These are phyloP conservation scores for Termitomyces sp. DNA, from an alignment of 768 basidiomycete genomes.

Conservation along the genomic window DNA sequence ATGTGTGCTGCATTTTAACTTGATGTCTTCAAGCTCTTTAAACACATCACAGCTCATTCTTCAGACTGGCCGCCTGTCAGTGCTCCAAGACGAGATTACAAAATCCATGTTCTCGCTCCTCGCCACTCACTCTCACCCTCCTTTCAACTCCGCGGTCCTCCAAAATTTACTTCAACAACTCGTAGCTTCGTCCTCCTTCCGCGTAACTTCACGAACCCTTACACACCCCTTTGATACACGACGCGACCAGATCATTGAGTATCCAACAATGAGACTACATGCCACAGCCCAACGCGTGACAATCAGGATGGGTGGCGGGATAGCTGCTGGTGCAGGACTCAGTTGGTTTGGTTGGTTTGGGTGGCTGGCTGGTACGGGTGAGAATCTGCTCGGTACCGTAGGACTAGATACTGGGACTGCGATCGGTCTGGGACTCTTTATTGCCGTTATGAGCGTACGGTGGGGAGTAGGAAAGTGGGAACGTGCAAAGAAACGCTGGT, in stretches of 20 bases:
- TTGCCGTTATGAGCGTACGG: slow-evolving; percentile 43
- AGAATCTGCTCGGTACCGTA: slow-evolving; percentile 32
- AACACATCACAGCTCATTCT: slow-evolving; percentile 47
- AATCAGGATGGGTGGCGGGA: slow-evolving; percentile 42
- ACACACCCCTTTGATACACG: slow-evolving; percentile 47
- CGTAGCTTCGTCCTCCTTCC: slow-evolving; percentile 37
- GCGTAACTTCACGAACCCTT: slow-evolving; percentile 40
- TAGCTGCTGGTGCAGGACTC: slow-evolving; percentile 43
- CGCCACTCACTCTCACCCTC: slow-evolving; percentile 29
- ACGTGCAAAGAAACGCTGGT: slow-evolving; percentile 59
- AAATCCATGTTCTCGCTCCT: slow-evolving; percentile 36
- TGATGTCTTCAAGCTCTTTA: neutral
- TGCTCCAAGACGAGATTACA: slow-evolving; percentile 39
- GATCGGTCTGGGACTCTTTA: slow-evolving; percentile 52
- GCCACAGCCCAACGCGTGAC: slow-evolving; percentile 56
- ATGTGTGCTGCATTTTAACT: neutral
- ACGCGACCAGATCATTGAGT: slow-evolving; percentile 44
- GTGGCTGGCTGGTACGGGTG: slow-evolving; percentile 36
- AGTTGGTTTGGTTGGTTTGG: slow-evolving; percentile 61
- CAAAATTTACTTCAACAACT: slow-evolving; percentile 55
- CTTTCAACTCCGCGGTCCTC: slow-evolving; percentile 51
- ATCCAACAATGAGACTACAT: slow-evolving; percentile 58
- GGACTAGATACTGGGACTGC: slow-evolving; percentile 53
- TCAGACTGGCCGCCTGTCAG: slow-evolving; percentile 55
- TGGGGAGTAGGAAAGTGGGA: slow-evolving; percentile 71